Evolutionary conservation across 257 asterid genomes (phyloP), one percentile per base, ranked within the genome.

Genomic region (Plantago elongata): DNA sequence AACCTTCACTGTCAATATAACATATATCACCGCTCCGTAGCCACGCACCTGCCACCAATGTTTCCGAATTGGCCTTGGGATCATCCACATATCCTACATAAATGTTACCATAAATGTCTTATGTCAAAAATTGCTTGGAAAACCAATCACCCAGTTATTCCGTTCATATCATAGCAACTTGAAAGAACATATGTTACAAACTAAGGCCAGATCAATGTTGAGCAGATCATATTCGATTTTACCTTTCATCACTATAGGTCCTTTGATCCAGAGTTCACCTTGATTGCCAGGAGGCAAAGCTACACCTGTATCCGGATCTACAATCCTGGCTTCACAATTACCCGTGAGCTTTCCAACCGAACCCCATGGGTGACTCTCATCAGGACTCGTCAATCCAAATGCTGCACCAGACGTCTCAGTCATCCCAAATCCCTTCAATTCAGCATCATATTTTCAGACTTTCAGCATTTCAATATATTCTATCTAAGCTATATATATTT

Each of bases 241-340:
- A 86, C 91, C 91, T 73, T 78, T 82, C 95, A 83, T 86, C 29
- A 83, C 51, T 9, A 64, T 60, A 10, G 85, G 79, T 27, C 89
- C 85, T 74, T 67, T 77, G 30, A 86, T 16, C 91, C 89, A 81
- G 22, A 86, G 83, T 61, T 86, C 95, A 54, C 95, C 95, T 70
- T 37, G 64, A 61, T 67, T 74, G 45, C 77, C 72, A 12, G 83
- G 88, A 60, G 78, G 82, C 54, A 83, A 68, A 47, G 62, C 81
- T 62, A 44, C 57, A 10, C 83, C 83, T 11, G 73, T 74, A 10
- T 69, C 71, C 0, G 76, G 73, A 71, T 83, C 85, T 59, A 83
- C 84, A 58, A 83, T 86, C 56, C 72, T 83, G 52, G 88, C 95
- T 65, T 74, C 76, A 43, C 14, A 18, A 48, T 48, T 77, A 0